Evolutionary conservation across 257 asterid genomes (phyloP), one percentile per base, ranked within the genome.

Genomic region (Solanum peruvianum): DNA sequence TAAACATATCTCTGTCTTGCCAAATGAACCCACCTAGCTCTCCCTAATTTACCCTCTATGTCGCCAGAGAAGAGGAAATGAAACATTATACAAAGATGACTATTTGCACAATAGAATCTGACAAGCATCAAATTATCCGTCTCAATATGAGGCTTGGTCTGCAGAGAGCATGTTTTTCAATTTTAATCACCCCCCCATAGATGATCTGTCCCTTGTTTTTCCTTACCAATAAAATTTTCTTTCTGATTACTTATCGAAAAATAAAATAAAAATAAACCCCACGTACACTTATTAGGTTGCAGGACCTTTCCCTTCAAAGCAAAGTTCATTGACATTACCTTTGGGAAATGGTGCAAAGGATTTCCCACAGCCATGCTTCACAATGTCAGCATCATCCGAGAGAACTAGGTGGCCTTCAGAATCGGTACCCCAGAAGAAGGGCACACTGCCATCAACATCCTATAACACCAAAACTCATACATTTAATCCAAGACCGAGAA

Each of bases 371-470:
- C 98, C 95, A 83, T 94, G 93, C 91, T 95, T 95, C 90, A 92
- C 96, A 83, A 95, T 89, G 52, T 94, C 98, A 9, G 90, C 91
- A 64, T 97, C 98, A 89, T 90, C 91, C 7, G 98, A 94, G 86
- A 95, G 92, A 89, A 97, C 98, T 39, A 95, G 94, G 85, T 93
- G 89, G 87, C 98, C 98, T 85, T 94, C 98, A 11, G 96, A 92
- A 92, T 95, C 98, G 41, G 94, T 88, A 85, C 98, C 99, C 99
- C 98, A 95, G 89, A 91, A 95, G 88, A 95, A 94, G 37, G 98
- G 96, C 9, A 95, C 95, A 84, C 92, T 94, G 70, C 96, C 97
- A 89, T 95, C 98, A 69, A 88, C 88, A 88, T 93, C 98, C 98
- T 96, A 85, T n/a, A 86, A 41, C 83, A 80, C 85, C 45, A 15